These are phyloP conservation scores for Leccinum laetum DNA, from an alignment of 1,284 basidiomycete genomes.

Conservation along the genomic window DNA sequence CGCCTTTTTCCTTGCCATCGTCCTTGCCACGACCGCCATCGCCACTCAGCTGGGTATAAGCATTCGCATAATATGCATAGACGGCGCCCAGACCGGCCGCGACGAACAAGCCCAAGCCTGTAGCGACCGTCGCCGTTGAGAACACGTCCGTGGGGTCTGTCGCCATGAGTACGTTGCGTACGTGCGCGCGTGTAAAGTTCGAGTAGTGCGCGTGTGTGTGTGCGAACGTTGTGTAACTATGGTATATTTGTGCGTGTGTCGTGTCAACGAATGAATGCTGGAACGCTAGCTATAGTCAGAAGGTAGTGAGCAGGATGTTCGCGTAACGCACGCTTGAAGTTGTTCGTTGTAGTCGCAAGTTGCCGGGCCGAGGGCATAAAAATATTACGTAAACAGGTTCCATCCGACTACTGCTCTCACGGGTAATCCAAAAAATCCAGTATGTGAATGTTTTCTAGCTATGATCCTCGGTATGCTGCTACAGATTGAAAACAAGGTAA, in stretches of 20 bases:
- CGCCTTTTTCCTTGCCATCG: neutral
- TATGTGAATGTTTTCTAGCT: neutral
- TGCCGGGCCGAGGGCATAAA: neutral
- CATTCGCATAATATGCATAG: slow-evolving; percentile 15
- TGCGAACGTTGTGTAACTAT: neutral
- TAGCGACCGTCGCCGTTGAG: slow-evolving; percentile 26
- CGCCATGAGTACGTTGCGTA: too few relatives aligned
- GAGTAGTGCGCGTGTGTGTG: neutral
- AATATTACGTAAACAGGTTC: neutral
- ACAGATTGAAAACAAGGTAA: neutral
- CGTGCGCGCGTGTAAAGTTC: neutral
- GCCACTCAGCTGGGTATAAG: slow-evolving; percentile 6
- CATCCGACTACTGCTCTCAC: neutral
- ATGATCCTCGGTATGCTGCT: neutral
- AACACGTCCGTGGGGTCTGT: neutral
- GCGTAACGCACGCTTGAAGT: neutral
- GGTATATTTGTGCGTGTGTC: too few relatives aligned
- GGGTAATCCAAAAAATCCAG: too few relatives aligned
- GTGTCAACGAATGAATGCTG: neutral
- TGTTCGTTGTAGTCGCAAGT: neutral
- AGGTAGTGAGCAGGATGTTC: neutral
- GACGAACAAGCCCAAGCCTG: slow-evolving; percentile 9
- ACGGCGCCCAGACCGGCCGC: slow-evolving; percentile 20
- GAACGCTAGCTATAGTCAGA: neutral
- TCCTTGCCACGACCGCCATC: neutral